Evolutionary conservation across 1,284 basidiomycete species (phyloP), one percentile per base, ranked within the genome.

Genomic region (Takashimella koratensis): DNA sequence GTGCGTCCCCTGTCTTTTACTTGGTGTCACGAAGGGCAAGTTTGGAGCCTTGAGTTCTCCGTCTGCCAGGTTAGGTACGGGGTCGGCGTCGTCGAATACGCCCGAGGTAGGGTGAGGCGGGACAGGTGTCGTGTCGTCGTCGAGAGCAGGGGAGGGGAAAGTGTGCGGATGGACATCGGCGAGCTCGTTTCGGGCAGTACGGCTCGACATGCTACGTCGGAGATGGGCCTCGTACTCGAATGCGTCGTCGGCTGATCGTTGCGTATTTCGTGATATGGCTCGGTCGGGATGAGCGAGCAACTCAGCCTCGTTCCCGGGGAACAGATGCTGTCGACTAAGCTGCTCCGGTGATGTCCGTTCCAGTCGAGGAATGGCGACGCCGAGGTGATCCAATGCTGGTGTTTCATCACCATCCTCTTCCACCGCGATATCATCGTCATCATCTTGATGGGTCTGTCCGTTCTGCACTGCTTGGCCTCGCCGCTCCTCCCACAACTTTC

Each of bases 161-260:
- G 8, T 53, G 22, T 6, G n/a, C 11, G 54, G 50, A 16, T 45
- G 50, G 11, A 26, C 5, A 1, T 57, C 58, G 3, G 51, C 16
- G 6, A 36, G 10, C 12, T 60, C 67, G 2, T 57, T 59, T 25
- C 67, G 57, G 11, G 70, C 70, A 1, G 73, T 72, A 4, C 71
- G 63, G 48, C 65, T 65, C 0, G 71, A 74, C 11, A 73, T 41
- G 41, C 62, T 67, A 19, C 73, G 56, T 8, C 67, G 56, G 1
- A 75, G 64, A 49, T 75, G 70, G 3, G 58, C 48, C 48, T 73
- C 71, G 51, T 70, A 75, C 53, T 75, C 72, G 52, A 74, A 75
- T 11, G 69, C 65, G 30, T 71, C 70, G 45, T 55, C 64, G 2
- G 57, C 59, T 2, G 73, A 75, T 2, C 57, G 61, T 43, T 61